Evolutionary conservation across 768 basidiomycete species (phyloP), one percentile per base, ranked within the genome.

Genomic region (Leccinum pellstonianum): DNA sequence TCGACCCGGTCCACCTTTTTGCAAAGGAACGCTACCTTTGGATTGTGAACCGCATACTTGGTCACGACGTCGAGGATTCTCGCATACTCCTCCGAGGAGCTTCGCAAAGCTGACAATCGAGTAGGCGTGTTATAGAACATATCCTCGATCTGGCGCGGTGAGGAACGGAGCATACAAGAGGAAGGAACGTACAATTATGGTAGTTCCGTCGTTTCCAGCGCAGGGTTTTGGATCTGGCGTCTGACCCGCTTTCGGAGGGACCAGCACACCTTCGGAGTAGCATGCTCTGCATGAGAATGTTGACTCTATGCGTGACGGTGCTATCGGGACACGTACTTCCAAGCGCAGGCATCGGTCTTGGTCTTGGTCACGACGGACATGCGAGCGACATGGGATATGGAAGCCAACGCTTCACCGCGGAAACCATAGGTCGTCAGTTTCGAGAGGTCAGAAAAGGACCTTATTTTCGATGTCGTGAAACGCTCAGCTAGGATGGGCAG

Each of bases 131-230:
- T 97, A 73, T 92, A 95, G 70, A 99, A 99, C 29, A 99, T 78
- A 69, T 98, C 91, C 73, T 98, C 94, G 25, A 95, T 94, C 95
- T 98, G 64, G 2, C 41, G 61, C 8, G 58, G 55, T 61, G n/a
- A 60, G 59, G 33, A 3, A 43, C 12, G 17, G 8, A 21, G 8
- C 19, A 15, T 3, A 38, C 21, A 21, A n/a, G 58, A 55, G 23
- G 10, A 55, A 37, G 3, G 38, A 33, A 73, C 83, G 54, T 67
- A 93, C 95, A 2, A 82, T 88, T 49, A 98, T 88, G 2, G 85
- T 88, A 0, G 97, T 98, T 3, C 97, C 97, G 57, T 97, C 91
- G 66, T 95, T 97, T 5, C 95, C 95, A 17, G 97, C 96, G 62
- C 87, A 90, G 14, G 96, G 89, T 66, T 91, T 92, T 0, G 95